Base-by-base conservation (phyloP, 2,329 filamentous ascomycete species). In the Aspergillus persii region DNA sequence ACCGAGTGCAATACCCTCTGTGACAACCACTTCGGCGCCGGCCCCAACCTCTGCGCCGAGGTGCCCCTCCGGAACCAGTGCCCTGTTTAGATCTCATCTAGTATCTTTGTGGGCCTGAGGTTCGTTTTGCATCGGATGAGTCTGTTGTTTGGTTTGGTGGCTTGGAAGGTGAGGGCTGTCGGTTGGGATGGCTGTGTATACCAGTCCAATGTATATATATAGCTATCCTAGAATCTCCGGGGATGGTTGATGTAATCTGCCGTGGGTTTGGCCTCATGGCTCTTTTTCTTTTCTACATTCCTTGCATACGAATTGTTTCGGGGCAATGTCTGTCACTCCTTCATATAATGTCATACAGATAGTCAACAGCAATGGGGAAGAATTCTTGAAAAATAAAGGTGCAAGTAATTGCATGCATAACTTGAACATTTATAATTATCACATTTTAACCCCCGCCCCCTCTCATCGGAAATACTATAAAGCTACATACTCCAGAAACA, bases 1-100 rank as follows among this genome's bases (percentile, higher is more conserved):
- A 76, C 73, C 3, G 61, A 59, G 56, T 77, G 75, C 61, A 65
- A 77, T 48, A 72, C 69, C 3, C 69, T 74, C 23, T 77, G 75
- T 58, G 65, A 75, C 56, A 68, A 77, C 46, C 67, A 66, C 3
- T 71, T 63, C 29, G 68, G 68, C 18, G 67, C 69, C 5, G 61
- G 71, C 11, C 58, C 68, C 15, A 53, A 71, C n/a, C 65, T 77
- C 23, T 77, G 75, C 59, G 59, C 66, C 2, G 75, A 77, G 66
- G 74, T 77, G 9, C 66, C 63, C 3, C 56, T 75, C 47, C 66
- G 69, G 44, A 53, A 70, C 11, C 18, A 64, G 15, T 77, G 74
- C 58, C 39, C 54, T 44, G 69, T 69, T 60, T 77, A 56, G 41
- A 39, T 41, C 7, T n/a, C 4, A 3, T n/a, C 15, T n/a, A 23